Conservation (phyloP, 768 basidiomycete genomes). For the Collybia sp. region DNA sequence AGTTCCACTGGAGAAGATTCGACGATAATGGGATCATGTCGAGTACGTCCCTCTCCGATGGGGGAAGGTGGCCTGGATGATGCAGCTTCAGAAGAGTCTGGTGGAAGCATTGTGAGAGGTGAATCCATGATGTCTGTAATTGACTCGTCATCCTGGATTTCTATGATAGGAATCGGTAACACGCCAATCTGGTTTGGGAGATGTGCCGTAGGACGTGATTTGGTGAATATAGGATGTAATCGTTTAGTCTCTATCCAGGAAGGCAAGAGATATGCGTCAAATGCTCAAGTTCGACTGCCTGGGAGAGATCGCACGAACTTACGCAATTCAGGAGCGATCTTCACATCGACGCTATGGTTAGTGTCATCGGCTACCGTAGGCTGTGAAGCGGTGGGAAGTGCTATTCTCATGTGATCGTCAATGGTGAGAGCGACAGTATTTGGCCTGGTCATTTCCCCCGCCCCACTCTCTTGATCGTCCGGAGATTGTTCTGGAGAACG, state of each 20-base stretch:
- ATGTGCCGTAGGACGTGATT: slow-evolving; percentile 1
- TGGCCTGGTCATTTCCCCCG: neutral
- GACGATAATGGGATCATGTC: slow-evolving; percentile 39
- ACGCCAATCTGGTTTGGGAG: neutral
- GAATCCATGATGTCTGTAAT: neutral
- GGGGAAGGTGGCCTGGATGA: neutral
- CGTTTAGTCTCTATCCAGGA: slow-evolving; percentile 10
- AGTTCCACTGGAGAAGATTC: slow-evolving; percentile 34
- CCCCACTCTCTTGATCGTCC: too few relatives aligned
- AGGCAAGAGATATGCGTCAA: too few relatives aligned
- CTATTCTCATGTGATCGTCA: too few relatives aligned
- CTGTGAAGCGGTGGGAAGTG: too few relatives aligned
- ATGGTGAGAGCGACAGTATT: neutral
- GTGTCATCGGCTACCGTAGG: too few relatives aligned
- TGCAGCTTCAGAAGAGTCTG: too few relatives aligned
- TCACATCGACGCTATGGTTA: too few relatives aligned
- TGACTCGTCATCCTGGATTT: slow-evolving; percentile 6
- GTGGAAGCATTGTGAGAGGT: too few relatives aligned
- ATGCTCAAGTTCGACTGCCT: too few relatives aligned
- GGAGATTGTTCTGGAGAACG: neutral
- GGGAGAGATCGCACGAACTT: too few relatives aligned
- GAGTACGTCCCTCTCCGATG: slow-evolving; percentile 20
- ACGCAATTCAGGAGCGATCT: too few relatives aligned
- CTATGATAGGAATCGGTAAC: slow-evolving; percentile 2
- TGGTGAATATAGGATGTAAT: slow-evolving; percentile 12